A percentile compares a stretch with the other conserved stretches of the same genome.
phyloP scores from a whole-genome alignment of 371 early-diverging fungal genomes.

The Haplosporangium sp. region DNA sequence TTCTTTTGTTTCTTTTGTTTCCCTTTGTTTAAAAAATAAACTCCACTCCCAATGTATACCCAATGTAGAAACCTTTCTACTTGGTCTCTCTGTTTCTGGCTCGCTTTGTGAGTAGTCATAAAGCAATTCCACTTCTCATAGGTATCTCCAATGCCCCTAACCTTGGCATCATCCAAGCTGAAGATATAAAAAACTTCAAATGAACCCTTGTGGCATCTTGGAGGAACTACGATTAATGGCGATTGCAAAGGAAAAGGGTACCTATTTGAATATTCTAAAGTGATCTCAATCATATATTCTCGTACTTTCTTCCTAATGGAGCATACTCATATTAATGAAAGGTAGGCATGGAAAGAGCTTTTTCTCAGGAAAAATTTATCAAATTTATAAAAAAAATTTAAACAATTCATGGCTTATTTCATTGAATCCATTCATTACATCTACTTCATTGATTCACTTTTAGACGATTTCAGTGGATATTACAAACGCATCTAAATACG shows the following conservation, averaged over 20 bases:
- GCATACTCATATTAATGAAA: no score
- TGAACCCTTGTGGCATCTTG: not conserved
- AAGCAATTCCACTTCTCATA: not conserved
- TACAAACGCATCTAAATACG: not conserved
- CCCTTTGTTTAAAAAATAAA: no score
- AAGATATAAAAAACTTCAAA: not conserved
- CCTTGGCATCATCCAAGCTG: no score
- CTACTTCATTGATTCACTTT: no score
- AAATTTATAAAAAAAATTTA: no score
- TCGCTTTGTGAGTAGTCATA: not conserved
- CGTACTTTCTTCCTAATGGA: no score
- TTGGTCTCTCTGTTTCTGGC: not conserved
- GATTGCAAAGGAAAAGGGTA: not conserved
- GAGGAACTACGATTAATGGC: not conserved
- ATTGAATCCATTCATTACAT: not conserved
- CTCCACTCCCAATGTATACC: not conserved
- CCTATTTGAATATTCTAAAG: not conserved
- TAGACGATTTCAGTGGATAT: no score
- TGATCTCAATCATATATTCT: no score
- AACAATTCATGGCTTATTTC: no score
- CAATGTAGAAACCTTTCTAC: not conserved
- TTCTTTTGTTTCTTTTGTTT: no score
- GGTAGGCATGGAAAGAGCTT: not conserved
- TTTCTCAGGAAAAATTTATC: not conserved
- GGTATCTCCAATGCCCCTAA: no score